Evolutionary conservation across 1,284 basidiomycete species (phyloP).

Genomic region (Volvariella surrecta): DNA sequence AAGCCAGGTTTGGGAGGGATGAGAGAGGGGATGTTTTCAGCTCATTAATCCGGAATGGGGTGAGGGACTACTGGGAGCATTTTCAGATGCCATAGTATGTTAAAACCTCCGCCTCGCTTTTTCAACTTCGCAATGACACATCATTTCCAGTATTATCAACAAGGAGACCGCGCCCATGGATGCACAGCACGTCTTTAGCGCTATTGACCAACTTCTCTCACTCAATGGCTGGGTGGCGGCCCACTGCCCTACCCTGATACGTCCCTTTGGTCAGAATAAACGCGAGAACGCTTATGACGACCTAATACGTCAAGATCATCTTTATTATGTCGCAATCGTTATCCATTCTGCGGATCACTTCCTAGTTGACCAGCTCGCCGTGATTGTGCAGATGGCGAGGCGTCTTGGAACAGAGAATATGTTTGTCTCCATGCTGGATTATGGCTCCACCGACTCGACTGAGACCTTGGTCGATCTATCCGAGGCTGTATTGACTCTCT

Average conservation of each 20-base stretch:
- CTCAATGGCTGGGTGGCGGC: conserved; percentile 99
- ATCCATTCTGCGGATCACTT: conserved; percentile 97
- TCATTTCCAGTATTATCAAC: conserved; percentile 52
- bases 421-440: conserved; percentile 95
- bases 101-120: conserved; percentile 2
- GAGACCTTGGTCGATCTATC: conserved; percentile 87
- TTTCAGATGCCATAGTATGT: conserved; percentile 85
- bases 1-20: conserved; percentile 79
- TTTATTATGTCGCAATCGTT: conserved; percentile 92
- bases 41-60: conserved; percentile 66
- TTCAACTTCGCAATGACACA: not conserved
- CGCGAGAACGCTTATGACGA: conserved; percentile 83
- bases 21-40: conserved; percentile 76
- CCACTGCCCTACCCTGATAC: conserved; percentile 80
- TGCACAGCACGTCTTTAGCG: conserved; percentile 76
- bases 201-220: conserved; percentile 85
- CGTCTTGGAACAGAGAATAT: conserved; percentile 81
- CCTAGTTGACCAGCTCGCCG: conserved; percentile 91
- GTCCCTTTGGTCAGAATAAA: conserved; percentile 86
- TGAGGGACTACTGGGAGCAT: conserved; percentile 82
- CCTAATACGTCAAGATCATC: conserved; percentile 67
- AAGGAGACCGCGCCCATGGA: conserved; percentile 82
- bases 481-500: conserved; percentile 84
- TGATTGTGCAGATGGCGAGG: conserved; percentile 89
- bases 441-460: conserved; percentile 87